Conservation (phyloP, 2,329 filamentous ascomycete species). For the Neofusicoccum sp. region DNA sequence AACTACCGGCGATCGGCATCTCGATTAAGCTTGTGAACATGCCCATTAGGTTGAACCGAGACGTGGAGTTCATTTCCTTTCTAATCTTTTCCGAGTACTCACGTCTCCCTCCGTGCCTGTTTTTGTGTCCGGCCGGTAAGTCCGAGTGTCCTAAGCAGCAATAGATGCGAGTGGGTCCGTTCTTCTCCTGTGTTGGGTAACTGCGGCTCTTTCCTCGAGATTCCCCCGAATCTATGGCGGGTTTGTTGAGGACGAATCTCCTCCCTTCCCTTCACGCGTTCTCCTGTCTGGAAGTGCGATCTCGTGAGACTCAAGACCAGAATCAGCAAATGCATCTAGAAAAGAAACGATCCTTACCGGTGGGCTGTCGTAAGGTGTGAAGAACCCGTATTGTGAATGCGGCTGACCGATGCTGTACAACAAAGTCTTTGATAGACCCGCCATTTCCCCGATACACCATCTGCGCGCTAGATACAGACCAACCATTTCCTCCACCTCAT, state of each 20-base stretch:
- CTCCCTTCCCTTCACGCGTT: too few relatives aligned
- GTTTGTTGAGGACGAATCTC: background rate
- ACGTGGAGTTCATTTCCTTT: background rate
- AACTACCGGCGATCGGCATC: background rate
- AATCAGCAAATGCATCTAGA: background rate
- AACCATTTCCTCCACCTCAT: background rate
- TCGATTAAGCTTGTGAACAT: background rate
- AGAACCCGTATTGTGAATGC: background rate
- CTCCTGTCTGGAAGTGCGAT: too few relatives aligned
- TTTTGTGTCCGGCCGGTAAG: background rate
- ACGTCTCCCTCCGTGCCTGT: background rate
- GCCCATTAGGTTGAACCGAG: background rate
- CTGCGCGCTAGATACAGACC: background rate
- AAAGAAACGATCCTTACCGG: too few relatives aligned
- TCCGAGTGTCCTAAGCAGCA: background rate
- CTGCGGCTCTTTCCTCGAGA: background rate
- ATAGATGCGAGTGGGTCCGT: background rate
- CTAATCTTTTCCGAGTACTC: background rate
- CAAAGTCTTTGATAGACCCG: background rate
- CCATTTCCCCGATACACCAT: background rate
- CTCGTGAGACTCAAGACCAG: too few relatives aligned
- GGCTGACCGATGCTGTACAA: background rate
- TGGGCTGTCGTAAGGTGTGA: background rate
- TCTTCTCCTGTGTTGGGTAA: background rate
- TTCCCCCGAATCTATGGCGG: background rate